phyloP scores from a whole-genome alignment of 495 filamentous ascomycete species.

The Neohortaea acidophila region DNA sequence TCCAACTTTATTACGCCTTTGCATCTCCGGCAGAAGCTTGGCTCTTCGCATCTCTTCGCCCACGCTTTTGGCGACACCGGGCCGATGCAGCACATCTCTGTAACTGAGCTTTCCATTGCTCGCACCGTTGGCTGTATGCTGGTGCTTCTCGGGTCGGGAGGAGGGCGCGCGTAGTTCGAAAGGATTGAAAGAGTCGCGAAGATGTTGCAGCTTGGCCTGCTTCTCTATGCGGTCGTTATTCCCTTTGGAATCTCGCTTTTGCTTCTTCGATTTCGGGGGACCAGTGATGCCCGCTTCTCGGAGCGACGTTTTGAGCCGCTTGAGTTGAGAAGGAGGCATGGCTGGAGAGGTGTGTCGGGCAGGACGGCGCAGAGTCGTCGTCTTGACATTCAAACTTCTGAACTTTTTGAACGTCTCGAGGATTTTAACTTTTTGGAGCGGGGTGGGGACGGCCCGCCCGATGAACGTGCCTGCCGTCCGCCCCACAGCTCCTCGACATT shows the following conservation, averaged over 20 bases:
- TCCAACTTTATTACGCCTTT: constrained; percentile 72
- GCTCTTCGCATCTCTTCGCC: constrained; percentile 74
- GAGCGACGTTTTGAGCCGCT: constrained; percentile 82
- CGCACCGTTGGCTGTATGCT: constrained; percentile 44
- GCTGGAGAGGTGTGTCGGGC: no score
- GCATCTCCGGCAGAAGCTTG: constrained; percentile 75
- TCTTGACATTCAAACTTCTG: no score
- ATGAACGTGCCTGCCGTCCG: no score
- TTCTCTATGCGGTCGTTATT: constrained; percentile 56
- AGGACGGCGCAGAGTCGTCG: no score
- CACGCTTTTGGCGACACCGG: constrained; percentile 66
- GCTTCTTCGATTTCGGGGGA: constrained; percentile 81
- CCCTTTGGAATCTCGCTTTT: constrained; percentile 50
- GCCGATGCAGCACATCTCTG: constrained; percentile 45
- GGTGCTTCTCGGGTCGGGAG: constrained; percentile 55
- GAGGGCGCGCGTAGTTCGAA: constrained; percentile 70
- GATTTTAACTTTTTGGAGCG: background rate
- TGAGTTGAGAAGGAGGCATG: constrained; percentile 93
- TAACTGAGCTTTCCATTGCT: constrained; percentile 28
- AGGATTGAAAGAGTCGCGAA: constrained; percentile 91
- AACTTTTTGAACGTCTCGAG: constrained; percentile 11
- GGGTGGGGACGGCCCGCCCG: background rate
- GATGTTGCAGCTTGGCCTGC: constrained; percentile 57
- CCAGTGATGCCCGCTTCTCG: constrained; percentile 74
- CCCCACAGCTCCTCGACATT: no score